phyloP scores from a whole-genome alignment of 345 rosid genomes.

The Rhodamnia rubescens region DNA sequence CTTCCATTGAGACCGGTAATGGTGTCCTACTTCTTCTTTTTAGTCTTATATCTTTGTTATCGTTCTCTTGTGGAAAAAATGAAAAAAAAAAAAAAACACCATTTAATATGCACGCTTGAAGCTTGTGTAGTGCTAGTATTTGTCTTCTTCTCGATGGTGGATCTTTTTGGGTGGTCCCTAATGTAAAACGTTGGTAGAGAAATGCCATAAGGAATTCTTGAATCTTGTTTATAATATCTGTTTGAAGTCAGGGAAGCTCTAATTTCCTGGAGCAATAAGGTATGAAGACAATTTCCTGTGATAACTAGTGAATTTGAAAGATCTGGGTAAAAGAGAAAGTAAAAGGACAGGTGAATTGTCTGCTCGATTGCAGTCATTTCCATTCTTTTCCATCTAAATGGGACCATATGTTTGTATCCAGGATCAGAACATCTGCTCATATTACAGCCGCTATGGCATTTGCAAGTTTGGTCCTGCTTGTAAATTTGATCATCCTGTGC shows the following conservation, averaged over 20 bases:
- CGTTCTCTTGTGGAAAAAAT: neutral
- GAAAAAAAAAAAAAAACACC: neutral
- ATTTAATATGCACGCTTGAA: neutral
- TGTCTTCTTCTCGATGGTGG: neutral
- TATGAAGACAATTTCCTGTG: neutral
- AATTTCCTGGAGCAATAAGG: neutral
- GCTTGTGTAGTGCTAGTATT: neutral
- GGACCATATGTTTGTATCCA: conserved; percentile 8
- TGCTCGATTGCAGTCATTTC: neutral
- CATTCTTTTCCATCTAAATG: neutral
- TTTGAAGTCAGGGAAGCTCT: neutral
- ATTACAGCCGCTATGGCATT: conserved; percentile 88
- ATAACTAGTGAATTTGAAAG: neutral
- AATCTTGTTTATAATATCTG: neutral
- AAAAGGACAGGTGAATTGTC: neutral
- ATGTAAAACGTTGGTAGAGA: neutral
- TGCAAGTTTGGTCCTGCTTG: conserved; percentile 97
- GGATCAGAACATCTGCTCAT: conserved; percentile 66
- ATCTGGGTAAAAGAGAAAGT: neutral
- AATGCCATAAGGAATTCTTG: neutral
- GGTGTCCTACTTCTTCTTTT: neutral
- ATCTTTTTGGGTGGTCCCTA: neutral
- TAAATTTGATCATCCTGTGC: conserved; percentile 57
- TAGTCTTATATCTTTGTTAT: neutral
- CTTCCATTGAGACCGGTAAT: conserved; percentile 92